A percentile compares a stretch with the other conserved stretches of the same genome.
Evolutionary conservation across 1,139 yeast genomes (phyloP).

Genomic region (Lodderomyces margitis): DNA sequence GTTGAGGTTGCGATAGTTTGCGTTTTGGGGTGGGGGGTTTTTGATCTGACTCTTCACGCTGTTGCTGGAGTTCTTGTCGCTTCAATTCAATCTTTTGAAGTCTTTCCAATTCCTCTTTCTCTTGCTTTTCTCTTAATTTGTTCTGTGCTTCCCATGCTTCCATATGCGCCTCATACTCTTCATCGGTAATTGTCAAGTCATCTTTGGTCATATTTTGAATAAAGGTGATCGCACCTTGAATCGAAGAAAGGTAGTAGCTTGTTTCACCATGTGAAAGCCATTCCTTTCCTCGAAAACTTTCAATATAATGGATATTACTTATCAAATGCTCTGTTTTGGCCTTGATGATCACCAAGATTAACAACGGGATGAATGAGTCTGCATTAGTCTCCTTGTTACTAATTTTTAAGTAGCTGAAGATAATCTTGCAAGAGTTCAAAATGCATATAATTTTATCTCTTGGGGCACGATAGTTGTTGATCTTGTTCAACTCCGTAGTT

Average conservation of each 20-base stretch:
- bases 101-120: slow-evolving; percentile 4
- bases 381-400: slow-evolving; percentile 77
- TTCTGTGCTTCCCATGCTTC: slow-evolving; percentile 45
- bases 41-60: slow-evolving; percentile 3
- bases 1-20: slow-evolving; percentile 20
- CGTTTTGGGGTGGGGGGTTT: slow-evolving; percentile 4
- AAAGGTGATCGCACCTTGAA: slow-evolving; percentile 81
- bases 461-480: slow-evolving; percentile 86
- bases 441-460: slow-evolving; percentile 92
- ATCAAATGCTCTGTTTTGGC: slow-evolving; percentile 61
- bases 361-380: slow-evolving; percentile 84
- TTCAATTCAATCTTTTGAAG: slow-evolving; percentile 7
- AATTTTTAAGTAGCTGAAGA: slow-evolving; percentile 80
- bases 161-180: slow-evolving; percentile 52
- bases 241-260: slow-evolving; percentile 81
- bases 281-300: slow-evolving; percentile 72
- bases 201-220: slow-evolving; percentile 58
- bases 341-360: slow-evolving; percentile 75
- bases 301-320: slow-evolving; percentile 82
- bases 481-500: slow-evolving; percentile 65
- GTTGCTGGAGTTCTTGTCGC: not conserved
- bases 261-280: slow-evolving; percentile 79
- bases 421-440: slow-evolving; percentile 86
- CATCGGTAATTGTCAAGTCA: slow-evolving; percentile 59
- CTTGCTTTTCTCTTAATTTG: slow-evolving; percentile 19